These are phyloP conservation scores for Ophiocordyceps camponoti-saundersi DNA, from an alignment of 2,329 filamentous ascomycete genomes.

Conservation along the genomic window DNA sequence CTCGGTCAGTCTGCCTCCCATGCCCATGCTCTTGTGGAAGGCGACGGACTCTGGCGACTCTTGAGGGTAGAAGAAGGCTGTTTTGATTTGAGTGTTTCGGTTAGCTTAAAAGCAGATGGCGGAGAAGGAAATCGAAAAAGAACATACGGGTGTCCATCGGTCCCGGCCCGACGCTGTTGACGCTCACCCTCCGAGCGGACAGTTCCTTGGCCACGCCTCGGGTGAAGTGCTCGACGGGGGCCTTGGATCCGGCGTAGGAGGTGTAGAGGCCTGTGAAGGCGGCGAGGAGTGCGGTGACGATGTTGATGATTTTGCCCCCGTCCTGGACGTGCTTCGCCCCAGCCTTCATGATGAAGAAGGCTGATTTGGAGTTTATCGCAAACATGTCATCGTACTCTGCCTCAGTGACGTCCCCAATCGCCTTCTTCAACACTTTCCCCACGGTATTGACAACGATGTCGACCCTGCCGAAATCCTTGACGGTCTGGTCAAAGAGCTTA, in stretches of 20 bases:
- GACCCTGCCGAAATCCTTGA: conserved; percentile 24
- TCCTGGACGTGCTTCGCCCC: conserved; percentile 22
- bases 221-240: conserved; percentile 21
- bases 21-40: conserved; percentile 25
- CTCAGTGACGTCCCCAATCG: conserved; percentile 23
- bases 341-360: conserved; percentile 26
- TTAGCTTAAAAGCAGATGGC: too few species aligned
- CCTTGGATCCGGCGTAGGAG: conserved; percentile 25
- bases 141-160: conserved; percentile 22
- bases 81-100: conserved; percentile 6
- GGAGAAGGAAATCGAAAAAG: not conserved
- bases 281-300: conserved; percentile 24
- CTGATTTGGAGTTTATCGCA: conserved; percentile 25
- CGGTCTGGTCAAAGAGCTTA: conserved; percentile 19
- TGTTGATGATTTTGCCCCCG: conserved; percentile 28
- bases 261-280: conserved; percentile 28
- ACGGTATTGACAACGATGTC: conserved; percentile 34
- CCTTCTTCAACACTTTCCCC: conserved; percentile 30
- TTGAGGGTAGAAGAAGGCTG: conserved; percentile 26
- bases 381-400: conserved; percentile 29
- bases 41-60: conserved; percentile 23
- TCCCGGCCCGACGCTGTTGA: conserved; percentile 18
- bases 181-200: conserved; percentile 13
- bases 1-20: conserved; percentile 22
- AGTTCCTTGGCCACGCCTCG: conserved; percentile 17